Evolutionary conservation across 2,329 filamentous ascomycete species (phyloP), one percentile per base, ranked within the genome.

Genomic region (Scedosporium aurantiacum): DNA sequence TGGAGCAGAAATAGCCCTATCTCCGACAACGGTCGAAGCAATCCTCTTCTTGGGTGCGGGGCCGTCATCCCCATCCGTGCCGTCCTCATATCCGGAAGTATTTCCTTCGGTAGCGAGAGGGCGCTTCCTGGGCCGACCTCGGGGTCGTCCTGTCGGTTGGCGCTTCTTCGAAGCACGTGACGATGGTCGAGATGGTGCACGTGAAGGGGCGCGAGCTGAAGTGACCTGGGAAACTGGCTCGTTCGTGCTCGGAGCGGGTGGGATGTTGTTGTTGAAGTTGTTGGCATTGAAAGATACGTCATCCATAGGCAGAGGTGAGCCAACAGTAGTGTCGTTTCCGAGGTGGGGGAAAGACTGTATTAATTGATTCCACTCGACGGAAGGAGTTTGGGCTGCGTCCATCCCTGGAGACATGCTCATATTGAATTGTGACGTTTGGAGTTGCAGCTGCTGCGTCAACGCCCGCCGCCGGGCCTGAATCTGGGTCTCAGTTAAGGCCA

Each of bases 291-390:
- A 21, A 7, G 21, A 45, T 23, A 57, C 12, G 27, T 57, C 60
- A n/a, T 61, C 54, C 52, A 61, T 45, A 25, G 54, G 50, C 1
- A 61, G 23, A 4, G 60, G 60, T 10, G 60, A 61, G 14, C 58
- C 41, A 18, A 60, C 41, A 18, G n/a, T 2, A 21, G 14, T 12
- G 14, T 40, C 54, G 21, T 68, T 78, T 66, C 65, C 76, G 70
- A 75, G 66, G 73, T 82, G 65, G 2, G 85, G 86, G 68, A 90
- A 90, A 60, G 85, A 83, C 69, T 90, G 87, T 12, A 92, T 73
- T 61, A 94, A 90, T 4, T 84, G 82, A 62, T 83, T 86, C 92
- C 91, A 96, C 65, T 92, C 88, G 50, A 83, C 89, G 4, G 77
- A 78, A 5, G 82, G 78, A 3, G 76, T 78, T 54, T 78, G 74